Percentiles rank a stretch among this genome's conserved stretches.
Conservation (phyloP, 768 basidiomycete species). For the Arthromyces matolae region DNA sequence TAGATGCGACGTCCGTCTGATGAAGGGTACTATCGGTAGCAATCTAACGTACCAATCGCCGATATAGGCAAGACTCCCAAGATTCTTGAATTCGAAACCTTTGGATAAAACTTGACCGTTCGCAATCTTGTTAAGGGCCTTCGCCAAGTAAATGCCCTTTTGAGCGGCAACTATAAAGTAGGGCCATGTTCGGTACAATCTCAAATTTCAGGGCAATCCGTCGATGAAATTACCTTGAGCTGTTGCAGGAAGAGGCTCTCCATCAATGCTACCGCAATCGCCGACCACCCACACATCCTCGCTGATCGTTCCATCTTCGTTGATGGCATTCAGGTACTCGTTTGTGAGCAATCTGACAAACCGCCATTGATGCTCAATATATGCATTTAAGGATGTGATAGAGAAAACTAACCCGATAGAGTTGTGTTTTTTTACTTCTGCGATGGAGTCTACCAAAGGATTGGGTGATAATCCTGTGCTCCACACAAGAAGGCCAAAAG, state of each 20-base stretch:
- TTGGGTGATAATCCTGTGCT: constrained; percentile 83
- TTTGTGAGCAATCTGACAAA: constrained; percentile 40
- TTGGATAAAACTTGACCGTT: constrained; percentile 42
- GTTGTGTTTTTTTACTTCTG: constrained; percentile 59
- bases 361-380: neutral
- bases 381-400: neutral
- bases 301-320: constrained; percentile 48
- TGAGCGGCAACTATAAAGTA: constrained; percentile 62
- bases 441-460: constrained; percentile 64
- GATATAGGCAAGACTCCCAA: constrained; percentile 76
- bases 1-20: constrained; percentile 19
- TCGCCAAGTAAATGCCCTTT: constrained; percentile 64
- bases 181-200: too few relatives aligned
- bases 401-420: constrained; percentile 42
- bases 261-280: constrained; percentile 64
- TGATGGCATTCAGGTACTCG: constrained; percentile 58
- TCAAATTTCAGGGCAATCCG: too few relatives aligned
- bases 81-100: constrained; percentile 69
- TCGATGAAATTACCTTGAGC: constrained; percentile 65
- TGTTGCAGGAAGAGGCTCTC: constrained; percentile 68
- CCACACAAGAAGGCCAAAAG: constrained; percentile 84
- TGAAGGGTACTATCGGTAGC: neutral
- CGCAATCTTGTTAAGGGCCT: constrained; percentile 61
- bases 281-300: constrained; percentile 80
- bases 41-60: constrained; percentile 56